Conservation (phyloP, 169 alveolate genomes). For the Plasmodium cynomolgi region DNA sequence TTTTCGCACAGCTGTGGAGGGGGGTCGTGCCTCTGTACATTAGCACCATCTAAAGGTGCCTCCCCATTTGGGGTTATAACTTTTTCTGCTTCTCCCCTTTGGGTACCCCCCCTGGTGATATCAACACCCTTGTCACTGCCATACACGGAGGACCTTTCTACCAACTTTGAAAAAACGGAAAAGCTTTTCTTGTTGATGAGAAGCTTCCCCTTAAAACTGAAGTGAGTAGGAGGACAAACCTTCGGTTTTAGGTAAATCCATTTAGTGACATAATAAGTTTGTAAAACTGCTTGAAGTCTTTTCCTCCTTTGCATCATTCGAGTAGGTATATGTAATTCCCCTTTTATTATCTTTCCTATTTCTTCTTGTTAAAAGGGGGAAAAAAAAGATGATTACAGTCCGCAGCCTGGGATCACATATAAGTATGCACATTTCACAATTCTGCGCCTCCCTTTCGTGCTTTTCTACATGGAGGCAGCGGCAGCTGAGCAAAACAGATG, state of each 20-base stretch:
- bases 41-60: background rate
- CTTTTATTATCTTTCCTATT: background rate
- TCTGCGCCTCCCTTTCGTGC: background rate
- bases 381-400: background rate
- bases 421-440: background rate
- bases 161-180: background rate
- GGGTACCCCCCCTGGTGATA: background rate
- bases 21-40: background rate
- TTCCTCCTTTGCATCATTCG: conserved; percentile 6
- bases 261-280: background rate
- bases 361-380: background rate
- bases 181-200: background rate
- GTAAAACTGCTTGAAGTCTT: background rate
- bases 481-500: background rate
- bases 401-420: background rate
- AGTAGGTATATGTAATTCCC: background rate
- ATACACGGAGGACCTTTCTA: background rate
- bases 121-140: background rate
- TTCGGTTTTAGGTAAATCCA: background rate
- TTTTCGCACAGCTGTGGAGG: background rate
- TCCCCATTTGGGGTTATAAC: background rate
- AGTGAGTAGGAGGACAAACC: background rate
- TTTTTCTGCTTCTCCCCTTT: background rate
- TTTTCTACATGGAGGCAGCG: background rate
- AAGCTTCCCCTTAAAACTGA: background rate